These are phyloP conservation scores for Sanghuangporus baumii DNA, from an alignment of 1,284 basidiomycete genomes.

Conservation along the genomic window DNA sequence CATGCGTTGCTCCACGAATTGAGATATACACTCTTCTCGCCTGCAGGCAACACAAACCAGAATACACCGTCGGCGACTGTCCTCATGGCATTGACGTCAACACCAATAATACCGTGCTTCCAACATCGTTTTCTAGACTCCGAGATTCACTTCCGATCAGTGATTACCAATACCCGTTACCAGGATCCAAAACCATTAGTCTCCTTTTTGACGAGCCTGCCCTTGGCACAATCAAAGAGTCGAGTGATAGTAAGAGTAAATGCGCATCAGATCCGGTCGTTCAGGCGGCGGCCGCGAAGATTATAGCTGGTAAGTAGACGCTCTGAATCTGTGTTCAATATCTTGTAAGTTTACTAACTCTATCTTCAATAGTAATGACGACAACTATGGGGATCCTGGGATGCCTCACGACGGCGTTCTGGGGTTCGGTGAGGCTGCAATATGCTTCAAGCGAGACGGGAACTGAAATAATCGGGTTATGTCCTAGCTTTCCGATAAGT, in stretches of 20 bases:
- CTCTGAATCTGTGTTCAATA: constrained; percentile 3
- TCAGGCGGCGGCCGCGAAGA: constrained; percentile 63
- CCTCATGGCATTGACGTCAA: neutral
- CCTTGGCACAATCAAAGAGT: constrained; percentile 4
- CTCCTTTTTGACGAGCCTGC: neutral
- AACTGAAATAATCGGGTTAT: constrained; percentile 2
- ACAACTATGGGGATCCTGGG: constrained; percentile 67
- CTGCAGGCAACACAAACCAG: constrained; percentile 49
- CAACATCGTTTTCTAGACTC: neutral
- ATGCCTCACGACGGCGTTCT: constrained; percentile 78
- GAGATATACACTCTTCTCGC: constrained; percentile 56
- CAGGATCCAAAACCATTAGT: neutral
- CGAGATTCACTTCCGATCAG: neutral
- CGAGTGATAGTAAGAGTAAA: neutral
- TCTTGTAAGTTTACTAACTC: neutral
- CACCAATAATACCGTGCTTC: neutral
- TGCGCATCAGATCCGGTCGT: constrained; percentile 73
- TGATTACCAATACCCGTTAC: neutral
- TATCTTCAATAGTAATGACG: constrained; percentile 43
- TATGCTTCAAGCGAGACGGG: neutral
- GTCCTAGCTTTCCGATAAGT: constrained; percentile 67
- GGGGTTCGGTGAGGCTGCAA: constrained; percentile 60
- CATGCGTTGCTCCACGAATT: constrained; percentile 58
- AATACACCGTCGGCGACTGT: constrained; percentile 30
- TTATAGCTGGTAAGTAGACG: constrained; percentile 52